Conservation (phyloP, 176 grass and related monocot genomes). For the Puya raimondii region DNA sequence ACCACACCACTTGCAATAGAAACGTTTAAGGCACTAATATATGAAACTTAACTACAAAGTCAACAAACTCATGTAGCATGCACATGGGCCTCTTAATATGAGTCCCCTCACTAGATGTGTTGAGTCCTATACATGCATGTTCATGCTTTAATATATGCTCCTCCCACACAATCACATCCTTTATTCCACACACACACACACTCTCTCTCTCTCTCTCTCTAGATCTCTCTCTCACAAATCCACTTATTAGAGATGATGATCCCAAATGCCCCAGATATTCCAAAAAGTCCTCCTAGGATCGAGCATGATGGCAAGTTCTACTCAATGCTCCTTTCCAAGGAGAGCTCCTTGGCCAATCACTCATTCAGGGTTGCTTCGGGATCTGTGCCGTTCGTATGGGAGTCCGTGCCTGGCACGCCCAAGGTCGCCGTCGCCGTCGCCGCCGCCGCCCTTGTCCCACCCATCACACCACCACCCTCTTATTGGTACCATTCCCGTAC, state of each 20-base stretch:
- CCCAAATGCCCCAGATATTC: background rate
- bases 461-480: slow-evolving; percentile 61
- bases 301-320: slow-evolving; percentile 83
- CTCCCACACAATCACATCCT: too few relatives aligned
- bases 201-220: background rate
- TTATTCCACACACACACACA: too few relatives aligned
- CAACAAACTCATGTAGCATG: too few relatives aligned
- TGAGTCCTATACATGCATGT: too few relatives aligned
- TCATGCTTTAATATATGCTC: too few relatives aligned
- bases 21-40: too few relatives aligned
- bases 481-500: slow-evolving; percentile 23
- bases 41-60: too few relatives aligned
- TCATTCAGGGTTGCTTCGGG: slow-evolving; percentile 58
- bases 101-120: too few relatives aligned
- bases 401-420: slow-evolving; percentile 76
- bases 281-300: slow-evolving; percentile 54
- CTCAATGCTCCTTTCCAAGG: slow-evolving; percentile 74
- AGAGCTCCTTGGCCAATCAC: slow-evolving; percentile 46
- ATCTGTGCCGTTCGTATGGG: slow-evolving; percentile 85
- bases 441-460: slow-evolving; percentile 20
- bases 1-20: too few relatives aligned
- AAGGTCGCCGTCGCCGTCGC: slow-evolving; percentile 27
- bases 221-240: background rate
- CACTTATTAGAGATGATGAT: background rate
- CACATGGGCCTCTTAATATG: too few relatives aligned